These are phyloP conservation scores for Cladophialophora carrionii DNA, from an alignment of 2,329 filamentous ascomycete species.

Conservation along the genomic window DNA sequence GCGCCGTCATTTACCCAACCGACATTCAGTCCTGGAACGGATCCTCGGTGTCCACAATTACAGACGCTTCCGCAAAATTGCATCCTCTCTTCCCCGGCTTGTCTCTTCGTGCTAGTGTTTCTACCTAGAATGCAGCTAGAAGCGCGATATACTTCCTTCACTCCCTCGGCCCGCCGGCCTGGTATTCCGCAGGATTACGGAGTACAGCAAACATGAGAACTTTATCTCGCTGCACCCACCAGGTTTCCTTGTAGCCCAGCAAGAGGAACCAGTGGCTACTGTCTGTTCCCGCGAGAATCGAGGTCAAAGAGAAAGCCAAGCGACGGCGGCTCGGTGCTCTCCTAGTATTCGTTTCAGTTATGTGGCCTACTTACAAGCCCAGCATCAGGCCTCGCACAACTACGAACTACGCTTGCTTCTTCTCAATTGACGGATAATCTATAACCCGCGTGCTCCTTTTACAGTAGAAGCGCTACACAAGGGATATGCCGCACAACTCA, in stretches of 20 bases:
- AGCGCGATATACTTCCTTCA: slow-evolving; percentile 16
- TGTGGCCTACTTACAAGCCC: background rate
- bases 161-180: slow-evolving; percentile 19
- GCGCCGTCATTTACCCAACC: slow-evolving; percentile 6
- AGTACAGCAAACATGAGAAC: background rate
- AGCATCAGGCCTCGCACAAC: background rate
- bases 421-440: background rate
- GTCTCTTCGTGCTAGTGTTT: slow-evolving; percentile 5
- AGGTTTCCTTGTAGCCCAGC: background rate
- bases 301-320: background rate
- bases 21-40: background rate
- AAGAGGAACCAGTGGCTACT: background rate
- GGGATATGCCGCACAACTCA: slow-evolving; percentile 2
- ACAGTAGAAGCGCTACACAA: background rate
- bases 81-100: slow-evolving; percentile 7
- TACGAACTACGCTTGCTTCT: background rate
- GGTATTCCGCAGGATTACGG: background rate
- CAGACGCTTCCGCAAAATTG: slow-evolving; percentile 11
- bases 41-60: background rate
- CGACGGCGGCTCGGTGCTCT: background rate
- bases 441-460: background rate
- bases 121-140: slow-evolving; percentile 32
- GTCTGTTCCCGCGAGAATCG: background rate
- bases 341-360: background rate
- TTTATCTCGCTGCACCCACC: background rate